A percentile compares a stretch with the other conserved stretches of the same genome.
These are phyloP conservation scores for Pleurotus djamor DNA, from an alignment of 768 basidiomycete species.

Conservation along the genomic window DNA sequence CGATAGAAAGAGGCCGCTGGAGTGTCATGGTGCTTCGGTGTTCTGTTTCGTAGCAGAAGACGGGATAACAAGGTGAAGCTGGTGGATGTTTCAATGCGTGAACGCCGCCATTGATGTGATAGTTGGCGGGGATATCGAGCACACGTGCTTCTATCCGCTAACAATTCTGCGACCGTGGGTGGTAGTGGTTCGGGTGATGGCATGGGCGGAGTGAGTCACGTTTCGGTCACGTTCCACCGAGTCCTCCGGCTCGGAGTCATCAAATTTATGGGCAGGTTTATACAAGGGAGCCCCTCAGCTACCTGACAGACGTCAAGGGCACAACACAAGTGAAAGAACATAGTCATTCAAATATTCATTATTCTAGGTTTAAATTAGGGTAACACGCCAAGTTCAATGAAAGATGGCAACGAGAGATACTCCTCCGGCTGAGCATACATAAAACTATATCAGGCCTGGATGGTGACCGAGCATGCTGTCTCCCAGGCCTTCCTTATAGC, in stretches of 20 bases:
- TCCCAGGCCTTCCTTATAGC: constrained; percentile 35
- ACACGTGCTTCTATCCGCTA: background rate
- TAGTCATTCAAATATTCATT: no score
- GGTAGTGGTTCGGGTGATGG: background rate
- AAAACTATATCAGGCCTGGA: background rate
- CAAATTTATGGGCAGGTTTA: no score
- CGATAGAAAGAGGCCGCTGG: constrained; percentile 27
- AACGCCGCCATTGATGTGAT: background rate
- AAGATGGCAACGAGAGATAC: no score
- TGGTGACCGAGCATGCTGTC: constrained; percentile 14
- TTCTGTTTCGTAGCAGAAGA: background rate
- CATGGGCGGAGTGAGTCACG: no score
- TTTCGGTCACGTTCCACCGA: no score
- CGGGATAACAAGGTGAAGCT: background rate
- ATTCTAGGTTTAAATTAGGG: no score
- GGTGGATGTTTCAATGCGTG: background rate
- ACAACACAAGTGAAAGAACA: no score
- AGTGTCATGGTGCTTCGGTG: background rate
- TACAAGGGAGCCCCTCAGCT: no score
- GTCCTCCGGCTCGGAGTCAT: no score
- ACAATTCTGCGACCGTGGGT: background rate
- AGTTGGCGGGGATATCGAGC: background rate
- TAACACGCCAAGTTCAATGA: no score
- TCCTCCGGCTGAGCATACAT: background rate
- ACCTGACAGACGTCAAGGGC: no score